Percentiles rank a stretch among this genome's conserved stretches.
These are phyloP conservation scores for Candida alai DNA, from an alignment of 805 yeast genomes.

Conservation along the genomic window DNA sequence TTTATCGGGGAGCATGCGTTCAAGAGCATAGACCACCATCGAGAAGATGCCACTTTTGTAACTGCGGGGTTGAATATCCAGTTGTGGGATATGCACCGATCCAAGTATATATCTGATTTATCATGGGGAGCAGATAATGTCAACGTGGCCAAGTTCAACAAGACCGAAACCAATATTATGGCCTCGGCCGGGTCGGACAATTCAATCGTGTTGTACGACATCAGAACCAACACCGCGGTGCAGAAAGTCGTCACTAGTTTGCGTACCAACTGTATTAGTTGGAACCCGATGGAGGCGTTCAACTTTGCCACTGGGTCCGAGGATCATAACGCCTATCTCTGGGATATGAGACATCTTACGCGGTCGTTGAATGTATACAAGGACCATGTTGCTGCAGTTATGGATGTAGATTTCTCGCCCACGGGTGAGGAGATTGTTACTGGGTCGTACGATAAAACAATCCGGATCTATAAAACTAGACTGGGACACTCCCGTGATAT, in stretches of 20 bases:
- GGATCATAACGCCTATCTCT: constrained; percentile 89
- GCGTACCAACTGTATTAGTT: constrained; percentile 80
- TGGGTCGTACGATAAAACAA: constrained; percentile 91
- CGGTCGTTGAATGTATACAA: constrained; percentile 81
- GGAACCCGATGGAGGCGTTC: constrained; percentile 99
- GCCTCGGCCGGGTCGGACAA: constrained; percentile 87
- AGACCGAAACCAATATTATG: constrained; percentile 81
- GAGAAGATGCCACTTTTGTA: constrained; percentile 67
- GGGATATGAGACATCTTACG: constrained; percentile 93
- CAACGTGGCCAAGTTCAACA: constrained; percentile 77
- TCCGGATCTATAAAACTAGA: constrained; percentile 68
- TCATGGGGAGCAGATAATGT: constrained; percentile 98
- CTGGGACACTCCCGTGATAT: constrained; percentile 94
- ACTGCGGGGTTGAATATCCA: constrained; percentile 91
- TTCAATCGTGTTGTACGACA: constrained; percentile 84
- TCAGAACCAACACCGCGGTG: constrained; percentile 85
- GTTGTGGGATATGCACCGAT: constrained; percentile 86
- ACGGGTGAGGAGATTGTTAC: constrained; percentile 96
- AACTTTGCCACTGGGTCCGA: constrained; percentile 89
- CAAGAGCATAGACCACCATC: constrained; percentile 82
- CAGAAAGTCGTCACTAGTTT: constrained; percentile 83
- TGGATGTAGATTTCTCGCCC: constrained; percentile 93
- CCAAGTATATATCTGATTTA: constrained; percentile 69
- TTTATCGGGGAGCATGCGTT: constrained; percentile 82
- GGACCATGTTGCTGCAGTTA: constrained; percentile 94